Base-by-base conservation (phyloP, 352 stramenopile species). In the Phytophthora pluvialis region DNA sequence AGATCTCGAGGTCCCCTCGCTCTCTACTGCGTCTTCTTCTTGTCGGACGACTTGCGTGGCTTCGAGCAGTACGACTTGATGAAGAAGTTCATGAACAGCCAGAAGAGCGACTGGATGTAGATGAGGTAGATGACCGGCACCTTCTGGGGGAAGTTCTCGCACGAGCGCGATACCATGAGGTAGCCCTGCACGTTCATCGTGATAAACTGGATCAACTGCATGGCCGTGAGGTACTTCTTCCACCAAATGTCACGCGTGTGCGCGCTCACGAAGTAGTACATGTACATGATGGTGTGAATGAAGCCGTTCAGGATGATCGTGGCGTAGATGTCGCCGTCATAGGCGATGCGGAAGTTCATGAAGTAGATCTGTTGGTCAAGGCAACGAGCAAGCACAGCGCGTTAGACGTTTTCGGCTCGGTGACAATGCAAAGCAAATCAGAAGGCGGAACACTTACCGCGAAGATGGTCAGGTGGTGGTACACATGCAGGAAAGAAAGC, bases 201-300 rank as follows among this genome's bases (percentile, higher is more conserved):
- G 15, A 93, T 40, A 61, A 99, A 99, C 79, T 99, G 96, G 46
- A 97, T 86, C 73, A 99, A 74, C 79, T 99, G 97, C 74, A 98
- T 90, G 26, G 88, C 80, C 44, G 97, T 99, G 25, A 99, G 78
- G 77, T 93, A 97, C 47, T 95, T 98, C 72, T 98, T 99, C 97
- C 97, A 99, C 95, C 95, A 99, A 75, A 99, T 98, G 60, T 97
- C 88, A 64, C 95, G 97, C 48, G 95, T 98, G 81, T 99, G 94
- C 62, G 98, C 96, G 77, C 90, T 97, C 38, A 99, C 96, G 64
- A 98, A 98, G 90, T 99, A 99, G 80, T 99, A 99, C 38, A 94
- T 98, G 88, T 99, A 99, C 97, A 99, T 99, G 67, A 99, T 95
- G 25, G 94, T 98, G 81, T 99, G 97, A 70, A 99, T 98, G 74